Percentiles rank a stretch among this genome's conserved stretches.
Evolutionary conservation across 2,329 filamentous ascomycete species (phyloP).

Genomic region (Colletotrichum gigasporum): DNA sequence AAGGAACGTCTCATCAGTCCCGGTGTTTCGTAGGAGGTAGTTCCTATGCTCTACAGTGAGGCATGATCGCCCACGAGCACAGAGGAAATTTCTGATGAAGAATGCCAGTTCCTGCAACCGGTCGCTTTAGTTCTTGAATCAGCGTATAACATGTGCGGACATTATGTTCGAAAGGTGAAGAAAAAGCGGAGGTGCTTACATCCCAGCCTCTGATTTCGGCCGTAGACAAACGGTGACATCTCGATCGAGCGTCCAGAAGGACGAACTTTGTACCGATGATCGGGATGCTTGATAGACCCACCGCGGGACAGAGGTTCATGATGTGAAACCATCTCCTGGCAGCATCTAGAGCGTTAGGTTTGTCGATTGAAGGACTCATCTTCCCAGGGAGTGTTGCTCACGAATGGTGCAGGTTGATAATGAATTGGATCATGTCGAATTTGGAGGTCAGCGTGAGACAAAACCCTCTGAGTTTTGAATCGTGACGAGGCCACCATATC

Average conservation of each 20-base stretch:
- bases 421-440: neutral
- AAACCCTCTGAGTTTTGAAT: neutral
- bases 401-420: neutral
- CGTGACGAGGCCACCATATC: neutral
- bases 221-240: neutral
- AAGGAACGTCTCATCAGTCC: neutral
- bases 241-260: neutral
- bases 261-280: neutral
- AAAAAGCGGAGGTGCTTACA: neutral
- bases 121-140: neutral
- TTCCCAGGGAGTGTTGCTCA: neutral
- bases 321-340: neutral
- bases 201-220: neutral
- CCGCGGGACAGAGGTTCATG: neutral
- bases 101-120: neutral
- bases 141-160: neutral
- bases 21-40: neutral
- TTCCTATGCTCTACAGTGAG: neutral
- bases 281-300: neutral
- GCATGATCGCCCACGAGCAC: neutral
- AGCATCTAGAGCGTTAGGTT: neutral
- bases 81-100: neutral
- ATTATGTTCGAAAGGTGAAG: neutral
- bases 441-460: neutral
- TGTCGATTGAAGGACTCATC: neutral